Evolutionary conservation across 2,329 filamentous ascomycete genomes (phyloP), one percentile per base, ranked within the genome.

Genomic region (Thielaviopsis populi): DNA sequence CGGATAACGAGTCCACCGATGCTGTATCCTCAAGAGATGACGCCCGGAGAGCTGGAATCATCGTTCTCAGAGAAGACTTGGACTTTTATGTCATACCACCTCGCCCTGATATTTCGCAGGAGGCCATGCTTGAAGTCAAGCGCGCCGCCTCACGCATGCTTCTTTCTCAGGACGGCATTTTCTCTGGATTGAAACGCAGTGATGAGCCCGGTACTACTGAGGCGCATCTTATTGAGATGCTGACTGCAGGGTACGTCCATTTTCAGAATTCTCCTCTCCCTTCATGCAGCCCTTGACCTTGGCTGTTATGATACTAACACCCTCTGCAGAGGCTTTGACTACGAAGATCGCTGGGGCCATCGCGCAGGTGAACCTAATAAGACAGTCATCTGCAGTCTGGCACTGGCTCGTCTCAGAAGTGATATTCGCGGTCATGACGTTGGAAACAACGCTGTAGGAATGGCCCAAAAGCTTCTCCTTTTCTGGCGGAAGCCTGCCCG

Each of bases 41-140:
- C 84, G 90, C 87, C 74, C 96, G 80, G 84, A 91, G 94, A 62
- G 94, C 94, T 19, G 94, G 94, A 19, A 99, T 99, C 74, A 99
- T 99, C 70, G 94, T 99, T 42, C 78, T 99, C 67, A 83, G 94
- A 59, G 94, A 99, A 74, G 94, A 99, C 71, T 81, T 99, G 54
- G 94, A 99, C 74, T 99, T 99, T 73, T 99, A 99, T 73, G 90
- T 85, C 56, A 97, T 99, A 67, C 94, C 94, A 41, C 94, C 94
- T 41, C 81, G 82, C 66, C 77, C 87, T 43, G 88, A 95, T 67
- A 95, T 99, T 69, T 84, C 85, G 68, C 89, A 92, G 69, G 76
- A 82, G 24, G 90, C 96, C 70, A 97, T 99, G 92, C 89, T 96
- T 65, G 88, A 95, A 70, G 88, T 99, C 67, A 99, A 99, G 79